Conservation (phyloP, 2,329 filamentous ascomycete species). For the Falciphora oryzae region DNA sequence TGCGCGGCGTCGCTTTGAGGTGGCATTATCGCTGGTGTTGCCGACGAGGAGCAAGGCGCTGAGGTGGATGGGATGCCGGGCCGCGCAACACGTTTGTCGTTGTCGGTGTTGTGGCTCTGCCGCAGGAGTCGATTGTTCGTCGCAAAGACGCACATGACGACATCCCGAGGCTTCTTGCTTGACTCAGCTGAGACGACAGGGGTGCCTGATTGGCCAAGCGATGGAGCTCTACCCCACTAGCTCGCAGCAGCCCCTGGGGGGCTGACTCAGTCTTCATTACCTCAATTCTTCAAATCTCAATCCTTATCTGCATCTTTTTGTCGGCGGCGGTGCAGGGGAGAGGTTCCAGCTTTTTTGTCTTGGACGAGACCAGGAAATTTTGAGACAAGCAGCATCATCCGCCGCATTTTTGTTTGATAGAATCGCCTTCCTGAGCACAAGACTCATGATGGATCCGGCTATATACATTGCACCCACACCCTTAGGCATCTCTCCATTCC, state of each 20-base stretch:
- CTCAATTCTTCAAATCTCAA: background rate
- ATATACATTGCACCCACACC: background rate
- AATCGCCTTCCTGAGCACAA: too few relatives aligned
- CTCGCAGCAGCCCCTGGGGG: background rate
- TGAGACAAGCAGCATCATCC: background rate
- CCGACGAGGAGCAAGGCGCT: background rate
- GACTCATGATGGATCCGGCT: background rate
- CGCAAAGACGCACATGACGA: background rate
- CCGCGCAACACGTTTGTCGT: background rate
- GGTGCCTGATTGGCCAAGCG: background rate
- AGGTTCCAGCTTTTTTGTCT: conserved; percentile 18
- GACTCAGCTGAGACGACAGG: background rate
- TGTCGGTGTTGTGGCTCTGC: background rate
- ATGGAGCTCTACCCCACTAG: background rate
- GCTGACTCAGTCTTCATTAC: background rate
- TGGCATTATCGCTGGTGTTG: background rate
- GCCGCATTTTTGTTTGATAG: too few relatives aligned
- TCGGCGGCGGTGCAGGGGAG: too few relatives aligned
- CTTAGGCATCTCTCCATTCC: background rate
- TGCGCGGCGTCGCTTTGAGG: background rate
- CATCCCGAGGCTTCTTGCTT: background rate
- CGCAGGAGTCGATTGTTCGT: background rate
- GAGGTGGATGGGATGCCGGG: background rate
- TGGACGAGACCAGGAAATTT: conserved; percentile 17
- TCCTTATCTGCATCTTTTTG: background rate